phyloP scores from a whole-genome alignment of 2,329 filamentous ascomycete genomes.

The Ophidiomyces ophidiicola region DNA sequence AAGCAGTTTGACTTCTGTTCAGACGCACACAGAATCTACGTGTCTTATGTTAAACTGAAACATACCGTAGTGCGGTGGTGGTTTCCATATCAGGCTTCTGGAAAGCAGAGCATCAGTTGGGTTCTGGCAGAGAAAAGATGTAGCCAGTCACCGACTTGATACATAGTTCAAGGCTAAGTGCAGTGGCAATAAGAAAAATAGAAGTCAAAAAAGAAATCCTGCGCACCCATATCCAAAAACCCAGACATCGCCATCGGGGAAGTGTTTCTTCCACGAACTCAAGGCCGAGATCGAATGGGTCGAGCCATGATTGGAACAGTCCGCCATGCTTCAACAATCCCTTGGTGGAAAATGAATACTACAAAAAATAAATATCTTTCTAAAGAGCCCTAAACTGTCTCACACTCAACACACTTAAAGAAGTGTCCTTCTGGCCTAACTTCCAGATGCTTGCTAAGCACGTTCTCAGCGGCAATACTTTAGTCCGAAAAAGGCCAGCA shows the following conservation, averaged over 20 bases:
- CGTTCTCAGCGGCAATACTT: background rate
- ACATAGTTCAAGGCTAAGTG: background rate
- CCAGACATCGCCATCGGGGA: conserved; percentile 63
- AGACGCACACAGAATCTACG: no score
- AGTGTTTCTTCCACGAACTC: conserved; percentile 34
- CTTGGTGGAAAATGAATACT: no score
- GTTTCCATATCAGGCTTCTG: conserved; percentile 96
- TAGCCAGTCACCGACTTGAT: no score
- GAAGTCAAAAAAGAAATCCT: conserved; percentile 1
- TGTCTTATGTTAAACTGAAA: conserved; percentile 1
- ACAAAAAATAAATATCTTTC: no score
- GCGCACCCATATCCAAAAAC: conserved; percentile 89
- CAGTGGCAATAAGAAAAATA: no score
- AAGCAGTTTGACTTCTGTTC: no score
- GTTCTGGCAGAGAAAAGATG: background rate
- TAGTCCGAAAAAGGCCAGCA: background rate
- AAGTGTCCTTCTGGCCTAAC: no score
- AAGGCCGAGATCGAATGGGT: conserved; percentile 4
- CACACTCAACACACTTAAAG: no score
- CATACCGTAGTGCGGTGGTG: conserved; percentile 85
- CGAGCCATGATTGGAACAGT: conserved; percentile 1
- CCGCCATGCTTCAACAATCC: background rate
- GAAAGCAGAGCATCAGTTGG: conserved; percentile 1
- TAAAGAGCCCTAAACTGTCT: no score
- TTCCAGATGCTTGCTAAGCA: background rate